Percentiles rank a stretch among this genome's conserved stretches.
These are phyloP conservation scores for Cenchrus purpureus DNA, from an alignment of 176 grass and related monocot genomes.

Conservation along the genomic window DNA sequence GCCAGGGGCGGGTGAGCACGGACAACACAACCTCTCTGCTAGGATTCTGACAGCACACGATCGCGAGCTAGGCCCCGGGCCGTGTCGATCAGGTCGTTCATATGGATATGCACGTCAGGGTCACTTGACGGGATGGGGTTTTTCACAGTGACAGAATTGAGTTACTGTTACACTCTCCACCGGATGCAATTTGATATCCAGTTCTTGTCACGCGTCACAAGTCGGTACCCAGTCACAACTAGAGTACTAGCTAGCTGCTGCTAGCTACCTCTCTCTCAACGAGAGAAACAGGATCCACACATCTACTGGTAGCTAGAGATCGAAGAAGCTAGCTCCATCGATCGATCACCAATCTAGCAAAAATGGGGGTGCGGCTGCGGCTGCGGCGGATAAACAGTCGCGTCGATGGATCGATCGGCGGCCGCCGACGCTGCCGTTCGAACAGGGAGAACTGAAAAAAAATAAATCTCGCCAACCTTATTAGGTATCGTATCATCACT, in stretches of 20 bases:
- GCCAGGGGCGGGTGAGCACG: neutral
- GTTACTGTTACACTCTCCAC: too few relatives aligned
- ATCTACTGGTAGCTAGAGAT: neutral
- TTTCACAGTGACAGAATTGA: constrained; percentile 2
- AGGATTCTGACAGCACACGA: constrained; percentile 2
- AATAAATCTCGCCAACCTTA: neutral
- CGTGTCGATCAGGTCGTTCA: neutral
- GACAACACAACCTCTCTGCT: neutral
- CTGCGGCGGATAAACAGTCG: constrained; percentile 10
- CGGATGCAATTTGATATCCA: neutral
- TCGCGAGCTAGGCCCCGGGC: too few relatives aligned
- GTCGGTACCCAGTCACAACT: neutral
- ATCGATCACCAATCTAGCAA: neutral
- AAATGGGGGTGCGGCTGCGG: neutral
- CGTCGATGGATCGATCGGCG: neutral
- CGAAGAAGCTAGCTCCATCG: neutral
- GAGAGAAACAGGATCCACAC: too few relatives aligned
- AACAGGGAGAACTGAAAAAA: neutral
- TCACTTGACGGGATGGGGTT: neutral
- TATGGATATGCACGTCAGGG: neutral
- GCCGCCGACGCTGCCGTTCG: neutral
- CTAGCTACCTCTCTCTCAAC: too few relatives aligned
- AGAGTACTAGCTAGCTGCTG: too few relatives aligned
- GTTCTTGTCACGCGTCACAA: neutral
- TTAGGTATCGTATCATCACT: constrained; percentile 19